Evolutionary conservation across 2,329 filamentous ascomycete genomes (phyloP).

Genomic region (Aspergillus transmontanensis): DNA sequence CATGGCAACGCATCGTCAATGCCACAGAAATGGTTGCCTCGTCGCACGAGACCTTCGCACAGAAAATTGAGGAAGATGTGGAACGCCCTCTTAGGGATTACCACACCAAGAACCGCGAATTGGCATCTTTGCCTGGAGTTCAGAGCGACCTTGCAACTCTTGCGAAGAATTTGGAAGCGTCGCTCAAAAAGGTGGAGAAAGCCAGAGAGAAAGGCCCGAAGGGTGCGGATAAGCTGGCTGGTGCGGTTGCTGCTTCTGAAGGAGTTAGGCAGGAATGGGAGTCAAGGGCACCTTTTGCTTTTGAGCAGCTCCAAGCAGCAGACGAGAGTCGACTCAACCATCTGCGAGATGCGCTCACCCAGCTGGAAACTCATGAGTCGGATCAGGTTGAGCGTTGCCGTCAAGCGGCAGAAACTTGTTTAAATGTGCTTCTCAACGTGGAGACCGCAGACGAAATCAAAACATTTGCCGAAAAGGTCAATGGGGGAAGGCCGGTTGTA

Average conservation of each 20-base stretch:
- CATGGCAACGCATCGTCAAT: slow-evolving; percentile 85
- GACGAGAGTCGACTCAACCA: slow-evolving; percentile 90
- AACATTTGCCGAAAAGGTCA: slow-evolving; percentile 43
- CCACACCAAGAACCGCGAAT: slow-evolving; percentile 69
- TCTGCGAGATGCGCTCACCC: slow-evolving; percentile 85
- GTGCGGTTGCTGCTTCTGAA: slow-evolving; percentile 72
- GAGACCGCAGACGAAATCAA: slow-evolving; percentile 84
- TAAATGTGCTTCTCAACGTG: slow-evolving; percentile 82
- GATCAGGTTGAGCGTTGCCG: slow-evolving; percentile 80
- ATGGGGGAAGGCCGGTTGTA: slow-evolving; percentile 38
- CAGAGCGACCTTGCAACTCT: slow-evolving; percentile 77
- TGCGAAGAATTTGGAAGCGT: slow-evolving; percentile 81
- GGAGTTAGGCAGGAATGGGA: slow-evolving; percentile 86
- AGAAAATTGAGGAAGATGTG: slow-evolving; percentile 84
- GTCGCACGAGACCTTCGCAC: slow-evolving; percentile 78
- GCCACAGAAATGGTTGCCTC: slow-evolving; percentile 79
- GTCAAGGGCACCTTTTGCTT: slow-evolving; percentile 90
- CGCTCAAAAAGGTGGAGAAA: slow-evolving; percentile 84
- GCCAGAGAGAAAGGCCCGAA: slow-evolving; percentile 77
- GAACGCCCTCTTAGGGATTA: slow-evolving; percentile 82
- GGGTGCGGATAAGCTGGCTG: slow-evolving; percentile 71
- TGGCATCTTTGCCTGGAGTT: slow-evolving; percentile 78
- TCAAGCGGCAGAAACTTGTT: slow-evolving; percentile 72
- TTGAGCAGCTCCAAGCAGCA: slow-evolving; percentile 85
- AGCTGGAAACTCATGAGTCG: slow-evolving; percentile 88